Evolutionary conservation across 2,329 filamentous ascomycete genomes (phyloP), one percentile per base, ranked within the genome.

Genomic region (Trichoderma sp.): DNA sequence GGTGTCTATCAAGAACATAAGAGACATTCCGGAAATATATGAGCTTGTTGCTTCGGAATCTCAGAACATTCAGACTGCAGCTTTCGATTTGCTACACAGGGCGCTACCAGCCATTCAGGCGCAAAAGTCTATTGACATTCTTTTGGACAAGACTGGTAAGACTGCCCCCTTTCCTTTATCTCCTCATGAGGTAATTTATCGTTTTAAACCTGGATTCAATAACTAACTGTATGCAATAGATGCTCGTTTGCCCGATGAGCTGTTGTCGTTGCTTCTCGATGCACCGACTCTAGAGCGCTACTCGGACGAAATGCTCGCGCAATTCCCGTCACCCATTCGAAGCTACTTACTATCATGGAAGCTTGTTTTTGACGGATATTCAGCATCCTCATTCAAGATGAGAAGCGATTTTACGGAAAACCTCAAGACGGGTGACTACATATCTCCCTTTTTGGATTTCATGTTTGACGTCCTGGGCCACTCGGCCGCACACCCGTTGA

Each of bases 261-360:
- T 98, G 0, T 81, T 98, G 0, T 97, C 94, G 0, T 85, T 98
- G 1, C 86, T 98, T 15, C 86, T 97, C 0, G 92, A 97, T 73
- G 87, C 92, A 0, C 93, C 95, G 0, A 90, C 90, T 0, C 84
- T 93, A 3, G 88, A 92, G n/a, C 85, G 85, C 13, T 88, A 94
- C 59, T 85, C 87, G 0, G 89, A 92, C 61, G 87, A 91, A 9
- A 84, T 87, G 43, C 89, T 94, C 26, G 86, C 90, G 6, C 85
- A 88, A 17, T 92, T 95, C 76, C 94, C 94, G 12, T 83, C 89
- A 0, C 78, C 88, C 0, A 85, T 97, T 62, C 89, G 94, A 67
- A 90, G 91, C 11, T 99, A 98, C 77, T 85, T 99, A 3, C 85
- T 97, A 32, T 92, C 93, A 12, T 99, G 96, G 96, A 89, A 93